phyloP scores from a whole-genome alignment of 345 rosid genomes.

The Ricinus communis region DNA sequence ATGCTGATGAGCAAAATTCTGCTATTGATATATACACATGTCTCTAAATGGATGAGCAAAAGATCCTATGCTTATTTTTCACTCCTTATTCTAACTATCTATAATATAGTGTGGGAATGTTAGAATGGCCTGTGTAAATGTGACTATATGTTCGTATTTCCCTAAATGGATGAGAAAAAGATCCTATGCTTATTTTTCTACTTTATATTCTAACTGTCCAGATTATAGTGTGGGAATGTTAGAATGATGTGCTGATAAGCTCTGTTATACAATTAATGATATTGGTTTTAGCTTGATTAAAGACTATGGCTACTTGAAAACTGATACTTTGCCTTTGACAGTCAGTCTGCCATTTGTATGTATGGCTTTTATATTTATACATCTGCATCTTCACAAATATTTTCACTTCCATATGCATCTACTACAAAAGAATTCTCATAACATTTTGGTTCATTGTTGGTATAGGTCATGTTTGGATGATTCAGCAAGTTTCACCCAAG shows the following conservation, averaged over 20 bases:
- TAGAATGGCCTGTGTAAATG: too few species aligned
- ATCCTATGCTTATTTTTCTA: not conserved
- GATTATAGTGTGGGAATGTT: too few species aligned
- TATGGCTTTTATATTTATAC: not conserved
- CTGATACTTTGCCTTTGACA: not conserved
- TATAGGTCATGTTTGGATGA: constrained; percentile 61
- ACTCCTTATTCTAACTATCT: not conserved
- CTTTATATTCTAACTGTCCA: not conserved
- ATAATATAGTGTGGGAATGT: too few species aligned
- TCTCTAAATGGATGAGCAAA: not conserved
- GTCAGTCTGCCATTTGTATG: not conserved
- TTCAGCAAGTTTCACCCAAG: constrained; percentile 25
- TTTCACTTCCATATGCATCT: not conserved
- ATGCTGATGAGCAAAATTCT: too few species aligned
- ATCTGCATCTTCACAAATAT: not conserved
- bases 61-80: not conserved
- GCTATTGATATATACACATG: not conserved
- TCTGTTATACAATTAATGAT: not conserved
- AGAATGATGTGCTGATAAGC: too few species aligned
- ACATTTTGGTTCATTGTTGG: constrained; percentile 19
- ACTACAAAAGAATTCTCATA: not conserved
- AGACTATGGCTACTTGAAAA: not conserved
- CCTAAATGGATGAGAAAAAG: not conserved
- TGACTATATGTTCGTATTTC: not conserved
- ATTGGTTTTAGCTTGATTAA: not conserved